Conservation (phyloP, 257 asterid genomes). For the Capsicum baccatum region DNA sequence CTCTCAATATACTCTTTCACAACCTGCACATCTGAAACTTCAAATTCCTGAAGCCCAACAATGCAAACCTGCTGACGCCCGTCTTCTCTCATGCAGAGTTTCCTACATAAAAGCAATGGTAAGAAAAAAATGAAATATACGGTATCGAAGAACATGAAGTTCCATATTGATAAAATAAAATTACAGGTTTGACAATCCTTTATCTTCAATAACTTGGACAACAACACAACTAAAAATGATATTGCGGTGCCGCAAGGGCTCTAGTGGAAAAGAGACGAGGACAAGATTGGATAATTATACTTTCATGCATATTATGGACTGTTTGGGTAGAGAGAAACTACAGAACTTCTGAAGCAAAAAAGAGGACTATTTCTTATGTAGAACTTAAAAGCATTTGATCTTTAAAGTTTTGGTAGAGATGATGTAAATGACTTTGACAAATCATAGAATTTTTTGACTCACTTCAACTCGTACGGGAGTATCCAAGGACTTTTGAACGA, state of each 20-base stretch:
- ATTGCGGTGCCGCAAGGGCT: not conserved
- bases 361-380: constrained; percentile 3
- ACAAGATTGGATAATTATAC: not conserved
- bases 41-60: constrained; percentile 98
- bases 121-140: not conserved
- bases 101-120: constrained; percentile 55
- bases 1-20: constrained; percentile 95
- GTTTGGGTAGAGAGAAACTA: constrained; percentile 21
- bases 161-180: not conserved
- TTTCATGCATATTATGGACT: not conserved
- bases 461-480: not conserved
- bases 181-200: not conserved
- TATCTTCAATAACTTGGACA: constrained; percentile 20
- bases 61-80: constrained; percentile 99
- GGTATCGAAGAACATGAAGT: not conserved
- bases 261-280: not conserved
- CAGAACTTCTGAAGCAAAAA: constrained; percentile 4
- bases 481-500: not conserved
- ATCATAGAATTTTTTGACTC: not conserved
- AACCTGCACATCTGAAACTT: constrained; percentile 95
- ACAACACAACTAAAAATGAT: constrained; percentile 3
- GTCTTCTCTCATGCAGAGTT: constrained; percentile 98
- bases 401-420: not conserved
- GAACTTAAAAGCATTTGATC: not conserved
- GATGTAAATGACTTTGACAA: not conserved